Percentiles rank a stretch among this genome's conserved stretches.
These are phyloP conservation scores for Cytospora schulzeri DNA, from an alignment of 2,329 filamentous ascomycete genomes.

Conservation along the genomic window DNA sequence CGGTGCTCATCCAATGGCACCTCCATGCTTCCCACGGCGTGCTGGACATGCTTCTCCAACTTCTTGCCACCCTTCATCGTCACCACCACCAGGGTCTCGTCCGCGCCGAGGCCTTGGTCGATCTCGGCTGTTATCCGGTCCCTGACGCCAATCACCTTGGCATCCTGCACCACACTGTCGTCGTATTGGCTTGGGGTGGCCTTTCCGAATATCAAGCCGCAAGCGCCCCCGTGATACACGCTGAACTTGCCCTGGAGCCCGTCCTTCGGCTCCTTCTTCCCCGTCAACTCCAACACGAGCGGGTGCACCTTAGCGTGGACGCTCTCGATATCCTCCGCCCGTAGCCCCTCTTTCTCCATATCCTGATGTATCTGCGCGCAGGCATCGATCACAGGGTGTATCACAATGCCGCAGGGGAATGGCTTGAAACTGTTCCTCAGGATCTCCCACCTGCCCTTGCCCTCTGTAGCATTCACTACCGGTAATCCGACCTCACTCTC, in stretches of 20 bases:
- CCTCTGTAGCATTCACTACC: neutral
- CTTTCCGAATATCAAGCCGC: constrained; percentile 53
- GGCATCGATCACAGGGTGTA: constrained; percentile 57
- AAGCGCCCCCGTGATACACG: constrained; percentile 55
- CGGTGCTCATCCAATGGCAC: constrained; percentile 18
- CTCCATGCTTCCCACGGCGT: constrained; percentile 26
- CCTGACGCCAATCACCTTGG: constrained; percentile 44
- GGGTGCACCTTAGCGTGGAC: constrained; percentile 52
- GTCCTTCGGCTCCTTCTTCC: constrained; percentile 50
- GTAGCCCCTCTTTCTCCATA: constrained; percentile 33
- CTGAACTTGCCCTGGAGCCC: constrained; percentile 58
- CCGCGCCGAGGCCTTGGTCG: constrained; percentile 43
- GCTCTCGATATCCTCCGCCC: constrained; percentile 38
- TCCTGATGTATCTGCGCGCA: constrained; percentile 48
- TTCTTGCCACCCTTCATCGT: constrained; percentile 17
- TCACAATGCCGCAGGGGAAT: constrained; percentile 59
- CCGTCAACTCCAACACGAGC: constrained; percentile 54
- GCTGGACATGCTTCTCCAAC: constrained; percentile 17
- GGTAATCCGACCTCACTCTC: constrained; percentile 12
- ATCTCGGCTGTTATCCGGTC: constrained; percentile 47
- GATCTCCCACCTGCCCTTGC: constrained; percentile 50
- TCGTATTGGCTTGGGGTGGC: constrained; percentile 54
- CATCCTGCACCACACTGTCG: constrained; percentile 47
- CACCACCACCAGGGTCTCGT: constrained; percentile 37
- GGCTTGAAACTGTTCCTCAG: constrained; percentile 58